These are phyloP conservation scores for Bremia lactucae DNA, from an alignment of 352 stramenopile genomes.

Conservation along the genomic window DNA sequence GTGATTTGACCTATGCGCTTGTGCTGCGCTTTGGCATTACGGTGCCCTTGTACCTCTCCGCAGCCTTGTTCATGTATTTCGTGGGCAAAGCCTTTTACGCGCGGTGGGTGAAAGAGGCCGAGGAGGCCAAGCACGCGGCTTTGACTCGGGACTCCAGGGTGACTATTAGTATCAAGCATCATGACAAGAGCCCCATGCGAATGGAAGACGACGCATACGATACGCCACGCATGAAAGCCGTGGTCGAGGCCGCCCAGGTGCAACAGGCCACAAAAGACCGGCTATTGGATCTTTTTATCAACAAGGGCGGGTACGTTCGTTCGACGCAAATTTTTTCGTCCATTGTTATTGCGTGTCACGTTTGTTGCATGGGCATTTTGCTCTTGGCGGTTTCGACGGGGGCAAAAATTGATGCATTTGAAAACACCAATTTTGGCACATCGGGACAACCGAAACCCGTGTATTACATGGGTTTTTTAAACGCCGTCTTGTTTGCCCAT, in stretches of 20 bases:
- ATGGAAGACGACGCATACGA: constrained; percentile 5
- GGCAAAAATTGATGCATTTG: constrained; percentile 17
- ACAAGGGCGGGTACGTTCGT: constrained; percentile 71
- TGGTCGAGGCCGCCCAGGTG: constrained; percentile 37
- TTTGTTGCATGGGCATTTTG: constrained; percentile 61
- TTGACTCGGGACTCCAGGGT: constrained; percentile 27
- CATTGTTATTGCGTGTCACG: constrained; percentile 55
- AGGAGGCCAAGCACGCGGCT: constrained; percentile 49
- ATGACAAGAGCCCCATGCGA: constrained; percentile 8
- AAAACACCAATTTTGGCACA: constrained; percentile 7
- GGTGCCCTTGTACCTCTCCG: constrained; percentile 58
- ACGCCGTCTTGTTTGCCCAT: constrained; percentile 67
- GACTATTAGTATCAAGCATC: constrained; percentile 16
- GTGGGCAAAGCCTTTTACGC: constrained; percentile 62
- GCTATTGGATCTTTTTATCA: constrained; percentile 48
- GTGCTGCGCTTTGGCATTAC: constrained; percentile 61
- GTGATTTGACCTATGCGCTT: constrained; percentile 47
- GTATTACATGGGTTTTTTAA: constrained; percentile 80
- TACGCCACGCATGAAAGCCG: constrained; percentile 27
- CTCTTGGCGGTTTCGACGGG: constrained; percentile 51
- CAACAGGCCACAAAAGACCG: constrained; percentile 39
- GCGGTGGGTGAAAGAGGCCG: constrained; percentile 55
- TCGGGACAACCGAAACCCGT: constrained; percentile 54
- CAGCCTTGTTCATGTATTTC: constrained; percentile 70
- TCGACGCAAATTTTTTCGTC: constrained; percentile 70